Base-by-base conservation (phyloP, 768 basidiomycete genomes). In the Suillus hirtellus region DNA sequence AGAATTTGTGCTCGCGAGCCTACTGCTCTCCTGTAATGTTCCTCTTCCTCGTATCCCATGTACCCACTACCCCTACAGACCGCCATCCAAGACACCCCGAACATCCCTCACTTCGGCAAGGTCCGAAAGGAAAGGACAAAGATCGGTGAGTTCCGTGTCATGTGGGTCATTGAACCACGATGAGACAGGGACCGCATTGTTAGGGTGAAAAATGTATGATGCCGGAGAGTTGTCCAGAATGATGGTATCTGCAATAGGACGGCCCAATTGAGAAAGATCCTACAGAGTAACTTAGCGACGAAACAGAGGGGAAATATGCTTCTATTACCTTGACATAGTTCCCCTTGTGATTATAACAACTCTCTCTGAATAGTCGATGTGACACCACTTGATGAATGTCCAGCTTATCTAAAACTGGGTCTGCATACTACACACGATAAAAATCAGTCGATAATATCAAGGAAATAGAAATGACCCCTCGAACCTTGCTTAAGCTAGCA, bases 91-190 rank as follows among this genome's bases (percentile, higher is more conserved):
- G 44, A 97, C 89, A 52, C 92, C 95, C 63, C 97, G 84, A 54
- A 99, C 92, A 75, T 99, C 97, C 63, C 89, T 89, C 40, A 95
- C 94, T 31, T 83, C 80, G 40, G 80, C 84, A 42, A 99, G 83
- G 77, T 99, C 97, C 42, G 92, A 80, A 66, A 99, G 84, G 84
- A 99, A 99, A 35, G 95, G 94, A 62, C 95, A 89, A 59, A 99
- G 81, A 77, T 99, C 96, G 46, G 93, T 97, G 67, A 99, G 84
- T 75, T 99, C 96, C 54, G 96, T 96, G 73, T 99, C 96, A 71
- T 98, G 96, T 11, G 96, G 96, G 77, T 95, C 95, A 76, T 98
- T 99, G 81, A 99, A 99, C 97, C 97, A 99, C 63, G 93, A 95
- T 49, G 96, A 98, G 65, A 99, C 96, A 14, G 97, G 97, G 5